Evolutionary conservation across 2,329 filamentous ascomycete genomes (phyloP).

Genomic region (Ascosphaera pollenicola): DNA sequence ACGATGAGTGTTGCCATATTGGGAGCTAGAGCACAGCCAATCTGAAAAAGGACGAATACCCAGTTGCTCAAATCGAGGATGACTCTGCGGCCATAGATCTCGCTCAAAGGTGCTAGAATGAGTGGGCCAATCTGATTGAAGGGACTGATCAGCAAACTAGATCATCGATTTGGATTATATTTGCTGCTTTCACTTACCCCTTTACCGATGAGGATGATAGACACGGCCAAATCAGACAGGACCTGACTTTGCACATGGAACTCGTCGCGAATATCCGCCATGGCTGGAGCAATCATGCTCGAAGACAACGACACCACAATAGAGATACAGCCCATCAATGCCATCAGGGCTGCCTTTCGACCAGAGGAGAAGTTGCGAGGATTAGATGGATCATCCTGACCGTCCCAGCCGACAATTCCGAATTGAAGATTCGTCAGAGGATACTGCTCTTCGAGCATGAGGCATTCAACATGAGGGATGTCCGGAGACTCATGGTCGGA

Average conservation of each 20-base stretch:
- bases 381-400: slow-evolving; percentile 8
- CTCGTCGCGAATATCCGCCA: neutral
- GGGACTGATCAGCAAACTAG: slow-evolving; percentile 8
- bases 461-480: neutral
- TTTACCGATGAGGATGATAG: slow-evolving; percentile 24
- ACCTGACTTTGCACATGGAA: neutral
- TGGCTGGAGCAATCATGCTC: neutral
- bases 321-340: neutral
- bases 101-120: slow-evolving; percentile 40
- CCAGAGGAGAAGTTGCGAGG: slow-evolving; percentile 7
- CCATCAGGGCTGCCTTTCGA: neutral
- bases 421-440: neutral
- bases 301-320: neutral
- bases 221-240: slow-evolving; percentile 3
- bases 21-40: slow-evolving; percentile 36
- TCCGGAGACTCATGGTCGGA: neutral
- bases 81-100: slow-evolving; percentile 37
- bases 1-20: slow-evolving; percentile 38
- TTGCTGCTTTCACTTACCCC: slow-evolving; percentile 11
- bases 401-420: slow-evolving; percentile 8
- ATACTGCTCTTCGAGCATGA: neutral
- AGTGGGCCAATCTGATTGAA: slow-evolving; percentile 30
- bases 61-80: slow-evolving; percentile 37
- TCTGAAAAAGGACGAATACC: slow-evolving; percentile 35
- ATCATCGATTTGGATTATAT: slow-evolving; percentile 1